Conservation (phyloP, 1,139 yeast genomes). For the Zygotorulaspora mrakii region DNA sequence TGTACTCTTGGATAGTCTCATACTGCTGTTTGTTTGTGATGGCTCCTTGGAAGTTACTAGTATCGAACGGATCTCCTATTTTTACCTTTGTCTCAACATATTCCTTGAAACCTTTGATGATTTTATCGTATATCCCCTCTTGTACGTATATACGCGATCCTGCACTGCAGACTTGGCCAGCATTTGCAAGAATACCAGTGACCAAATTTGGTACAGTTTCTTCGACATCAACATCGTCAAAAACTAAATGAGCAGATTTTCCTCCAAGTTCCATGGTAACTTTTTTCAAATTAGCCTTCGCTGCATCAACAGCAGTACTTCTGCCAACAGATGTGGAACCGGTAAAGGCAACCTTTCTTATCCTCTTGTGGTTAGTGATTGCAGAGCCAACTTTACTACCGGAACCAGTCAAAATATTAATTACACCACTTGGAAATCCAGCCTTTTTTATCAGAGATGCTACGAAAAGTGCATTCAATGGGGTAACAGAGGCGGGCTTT, state of each 20-base stretch:
- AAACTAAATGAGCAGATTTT: slow-evolving; percentile 75
- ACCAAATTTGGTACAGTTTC: slow-evolving; percentile 57
- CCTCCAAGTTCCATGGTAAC: slow-evolving; percentile 85
- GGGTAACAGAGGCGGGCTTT: slow-evolving; percentile 77
- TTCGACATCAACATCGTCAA: slow-evolving; percentile 66
- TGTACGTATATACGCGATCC: slow-evolving; percentile 81
- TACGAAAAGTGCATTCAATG: slow-evolving; percentile 67
- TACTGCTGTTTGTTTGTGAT: slow-evolving; percentile 70
- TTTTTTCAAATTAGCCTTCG: slow-evolving; percentile 65
- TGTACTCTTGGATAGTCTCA: slow-evolving; percentile 63
- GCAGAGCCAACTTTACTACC: slow-evolving; percentile 75
- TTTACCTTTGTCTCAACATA: slow-evolving; percentile 52
- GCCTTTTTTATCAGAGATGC: slow-evolving; percentile 62
- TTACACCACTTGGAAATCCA: slow-evolving; percentile 76
- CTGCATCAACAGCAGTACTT: slow-evolving; percentile 64
- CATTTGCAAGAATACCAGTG: slow-evolving; percentile 67
- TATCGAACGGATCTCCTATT: slow-evolving; percentile 73
- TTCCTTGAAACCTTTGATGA: slow-evolving; percentile 54
- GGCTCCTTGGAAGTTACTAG: slow-evolving; percentile 65
- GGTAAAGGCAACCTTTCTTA: slow-evolving; percentile 78
- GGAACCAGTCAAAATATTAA: slow-evolving; percentile 70
- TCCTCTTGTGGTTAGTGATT: slow-evolving; percentile 60
- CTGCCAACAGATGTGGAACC: slow-evolving; percentile 80
- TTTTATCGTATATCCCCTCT: slow-evolving; percentile 65
- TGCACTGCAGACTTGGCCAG: slow-evolving; percentile 86